Conservation (phyloP, 345 rosid genomes). For the Litchi chinensis region DNA sequence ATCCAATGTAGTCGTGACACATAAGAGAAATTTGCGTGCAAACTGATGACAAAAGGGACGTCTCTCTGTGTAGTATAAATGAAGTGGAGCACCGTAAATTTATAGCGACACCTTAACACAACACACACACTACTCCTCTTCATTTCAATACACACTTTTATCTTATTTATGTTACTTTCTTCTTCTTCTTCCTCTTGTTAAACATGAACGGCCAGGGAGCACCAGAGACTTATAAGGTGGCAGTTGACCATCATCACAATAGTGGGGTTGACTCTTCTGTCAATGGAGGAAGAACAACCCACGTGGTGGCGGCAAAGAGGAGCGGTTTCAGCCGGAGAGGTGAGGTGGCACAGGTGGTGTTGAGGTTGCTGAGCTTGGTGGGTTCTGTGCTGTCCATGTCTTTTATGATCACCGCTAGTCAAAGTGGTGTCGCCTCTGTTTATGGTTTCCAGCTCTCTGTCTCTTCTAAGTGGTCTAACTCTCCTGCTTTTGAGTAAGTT, state of each 20-base stretch:
- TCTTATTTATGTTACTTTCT: not conserved
- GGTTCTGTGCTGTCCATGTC: conserved; percentile 52
- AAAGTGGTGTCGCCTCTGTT: conserved; percentile 54
- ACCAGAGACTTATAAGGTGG: conserved; percentile 31
- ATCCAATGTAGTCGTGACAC: not conserved
- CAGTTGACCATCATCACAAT: not conserved
- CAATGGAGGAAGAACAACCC: conserved; percentile 13
- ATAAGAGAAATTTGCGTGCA: not conserved
- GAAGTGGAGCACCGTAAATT: not conserved
- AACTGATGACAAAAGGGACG: not conserved
- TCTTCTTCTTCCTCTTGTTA: not conserved
- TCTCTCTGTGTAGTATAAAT: not conserved
- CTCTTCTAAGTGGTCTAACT: conserved; percentile 75
- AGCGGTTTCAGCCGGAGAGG: conserved; percentile 33
- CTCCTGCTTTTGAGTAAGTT: conserved; percentile 74
- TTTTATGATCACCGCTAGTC: conserved; percentile 71
- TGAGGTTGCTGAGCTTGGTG: conserved; percentile 57
- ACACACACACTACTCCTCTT: not conserved
- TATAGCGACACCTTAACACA: not conserved
- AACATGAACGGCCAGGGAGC: conserved; percentile 36
- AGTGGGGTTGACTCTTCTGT: not conserved
- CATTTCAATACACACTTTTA: not conserved
- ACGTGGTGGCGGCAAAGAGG: not conserved
- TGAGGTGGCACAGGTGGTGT: conserved; percentile 42
- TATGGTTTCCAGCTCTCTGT: conserved; percentile 69